Percentiles rank a stretch among this genome's conserved stretches.
Evolutionary conservation across 192 early-diverging fungal genomes (phyloP).

Genomic region (Thamnidium elegans): DNA sequence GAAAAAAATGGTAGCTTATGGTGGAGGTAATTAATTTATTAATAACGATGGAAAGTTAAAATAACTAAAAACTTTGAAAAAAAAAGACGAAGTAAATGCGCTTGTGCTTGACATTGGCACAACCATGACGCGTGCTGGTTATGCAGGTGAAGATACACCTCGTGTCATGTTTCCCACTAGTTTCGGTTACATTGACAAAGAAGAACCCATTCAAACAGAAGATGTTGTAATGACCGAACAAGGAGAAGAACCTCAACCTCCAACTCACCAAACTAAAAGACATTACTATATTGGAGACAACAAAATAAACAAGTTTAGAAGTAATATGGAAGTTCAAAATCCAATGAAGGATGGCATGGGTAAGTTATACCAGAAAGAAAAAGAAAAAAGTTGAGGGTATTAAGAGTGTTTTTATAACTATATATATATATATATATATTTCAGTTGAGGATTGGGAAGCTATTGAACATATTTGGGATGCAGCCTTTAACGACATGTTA

Average conservation of each 20-base stretch:
- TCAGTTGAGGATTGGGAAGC: slow-evolving; percentile 93
- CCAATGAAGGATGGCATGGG: slow-evolving; percentile 87
- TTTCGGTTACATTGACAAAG: slow-evolving; percentile 63
- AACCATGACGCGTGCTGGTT: slow-evolving; percentile 86
- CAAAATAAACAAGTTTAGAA: slow-evolving; percentile 66
- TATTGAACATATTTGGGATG: slow-evolving; percentile 89
- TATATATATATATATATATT: no score
- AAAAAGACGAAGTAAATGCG: slow-evolving; percentile 86
- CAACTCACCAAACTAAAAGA: slow-evolving; percentile 9
- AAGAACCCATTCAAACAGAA: slow-evolving; percentile 23
- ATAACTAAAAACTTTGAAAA: not conserved
- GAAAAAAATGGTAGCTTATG: slow-evolving; percentile 8
- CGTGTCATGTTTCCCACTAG: slow-evolving; percentile 81
- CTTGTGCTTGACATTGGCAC: slow-evolving; percentile 92
- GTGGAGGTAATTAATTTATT: slow-evolving; percentile 7
- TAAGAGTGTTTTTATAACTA: not conserved
- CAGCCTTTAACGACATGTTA: slow-evolving; percentile 71
- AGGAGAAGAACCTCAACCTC: not conserved
- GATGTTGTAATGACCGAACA: slow-evolving; percentile 39
- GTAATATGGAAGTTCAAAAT: slow-evolving; percentile 77
- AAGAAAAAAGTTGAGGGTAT: not conserved
- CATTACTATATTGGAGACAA: slow-evolving; percentile 72
- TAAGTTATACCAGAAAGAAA: slow-evolving; percentile 32
- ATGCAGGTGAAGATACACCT: slow-evolving; percentile 96
- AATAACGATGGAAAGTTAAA: not conserved